These are phyloP conservation scores for Umbellularia californica DNA, from an alignment of 164 flowering plant genomes.

Conservation along the genomic window DNA sequence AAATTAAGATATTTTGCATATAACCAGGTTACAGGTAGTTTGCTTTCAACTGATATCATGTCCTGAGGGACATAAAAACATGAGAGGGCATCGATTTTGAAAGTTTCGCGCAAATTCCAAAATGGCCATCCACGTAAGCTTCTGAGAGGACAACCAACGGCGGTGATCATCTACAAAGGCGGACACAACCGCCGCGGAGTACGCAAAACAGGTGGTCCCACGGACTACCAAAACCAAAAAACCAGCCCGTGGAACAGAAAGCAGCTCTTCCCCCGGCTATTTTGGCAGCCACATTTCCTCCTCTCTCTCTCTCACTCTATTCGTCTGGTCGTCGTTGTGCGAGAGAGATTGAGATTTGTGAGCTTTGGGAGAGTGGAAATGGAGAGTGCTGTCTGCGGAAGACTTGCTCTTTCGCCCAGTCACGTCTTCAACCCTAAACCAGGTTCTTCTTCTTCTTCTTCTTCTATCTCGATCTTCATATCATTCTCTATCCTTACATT, in stretches of 20 bases:
- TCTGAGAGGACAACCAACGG: too few relatives aligned
- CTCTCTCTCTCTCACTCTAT: background rate
- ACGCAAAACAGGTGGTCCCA: background rate
- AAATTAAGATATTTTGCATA: too few relatives aligned
- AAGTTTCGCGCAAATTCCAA: too few relatives aligned
- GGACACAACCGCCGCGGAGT: too few relatives aligned
- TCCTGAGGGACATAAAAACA: too few relatives aligned
- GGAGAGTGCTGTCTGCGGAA: conserved; percentile 3
- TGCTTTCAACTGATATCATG: too few relatives aligned
- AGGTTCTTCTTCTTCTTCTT: background rate
- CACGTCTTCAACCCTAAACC: conserved; percentile 4
- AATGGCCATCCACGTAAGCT: too few relatives aligned
- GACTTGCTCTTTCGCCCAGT: conserved; percentile 2
- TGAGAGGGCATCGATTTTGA: too few relatives aligned
- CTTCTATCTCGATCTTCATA: background rate
- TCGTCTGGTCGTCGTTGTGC: background rate
- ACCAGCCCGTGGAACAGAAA: background rate
- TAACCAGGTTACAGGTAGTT: too few relatives aligned
- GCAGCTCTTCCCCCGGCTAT: background rate
- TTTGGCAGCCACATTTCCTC: background rate
- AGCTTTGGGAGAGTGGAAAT: background rate
- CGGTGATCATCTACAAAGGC: too few relatives aligned
- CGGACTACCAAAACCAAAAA: background rate
- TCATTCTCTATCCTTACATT: background rate
- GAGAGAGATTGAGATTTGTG: background rate